A percentile compares a stretch with the other conserved stretches of the same genome.
Evolutionary conservation across 345 rosid genomes (phyloP).

Genomic region (Zanthoxylum bungeanum): DNA sequence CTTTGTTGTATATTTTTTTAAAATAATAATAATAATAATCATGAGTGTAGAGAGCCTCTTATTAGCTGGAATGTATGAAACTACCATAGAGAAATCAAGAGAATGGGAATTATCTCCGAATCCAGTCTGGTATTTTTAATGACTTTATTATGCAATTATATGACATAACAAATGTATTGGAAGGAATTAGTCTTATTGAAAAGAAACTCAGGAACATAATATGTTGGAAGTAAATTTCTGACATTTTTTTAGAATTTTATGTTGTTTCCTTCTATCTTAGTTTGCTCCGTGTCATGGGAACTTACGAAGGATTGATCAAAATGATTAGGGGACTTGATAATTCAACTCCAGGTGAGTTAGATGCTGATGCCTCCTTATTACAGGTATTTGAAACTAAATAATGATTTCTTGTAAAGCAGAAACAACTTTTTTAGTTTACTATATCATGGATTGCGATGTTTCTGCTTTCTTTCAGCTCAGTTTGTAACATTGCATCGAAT

Average conservation of each 20-base stretch:
- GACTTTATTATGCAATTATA: no score
- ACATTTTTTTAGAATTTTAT: slow-evolving; percentile 23
- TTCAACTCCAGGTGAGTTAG: slow-evolving; percentile 54
- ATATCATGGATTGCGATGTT: not conserved
- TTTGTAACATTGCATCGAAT: slow-evolving; percentile 6
- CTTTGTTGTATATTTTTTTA: no score
- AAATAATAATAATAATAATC: no score
- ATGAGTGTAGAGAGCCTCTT: no score
- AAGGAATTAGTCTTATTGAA: slow-evolving; percentile 96
- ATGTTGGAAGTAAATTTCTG: slow-evolving; percentile 77
- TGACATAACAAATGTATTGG: slow-evolving; percentile 97
- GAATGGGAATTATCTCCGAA: no score
- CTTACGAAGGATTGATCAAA: slow-evolving; percentile 31
- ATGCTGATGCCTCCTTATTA: slow-evolving; percentile 48
- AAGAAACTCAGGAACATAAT: slow-evolving; percentile 91
- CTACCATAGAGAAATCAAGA: no score
- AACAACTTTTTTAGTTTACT: not conserved
- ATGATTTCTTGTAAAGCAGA: not conserved
- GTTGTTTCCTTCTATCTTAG: slow-evolving; percentile 13
- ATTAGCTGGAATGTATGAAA: no score
- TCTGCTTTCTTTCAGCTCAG: not conserved
- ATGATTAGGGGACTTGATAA: slow-evolving; percentile 76
- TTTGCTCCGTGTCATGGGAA: slow-evolving; percentile 11
- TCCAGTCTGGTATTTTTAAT: no score
- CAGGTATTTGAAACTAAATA: slow-evolving; percentile 52